Percentiles rank a stretch among this genome's conserved stretches.
phyloP scores from a whole-genome alignment of 73 alveolate species.

The Tetrahymena borealis region DNA sequence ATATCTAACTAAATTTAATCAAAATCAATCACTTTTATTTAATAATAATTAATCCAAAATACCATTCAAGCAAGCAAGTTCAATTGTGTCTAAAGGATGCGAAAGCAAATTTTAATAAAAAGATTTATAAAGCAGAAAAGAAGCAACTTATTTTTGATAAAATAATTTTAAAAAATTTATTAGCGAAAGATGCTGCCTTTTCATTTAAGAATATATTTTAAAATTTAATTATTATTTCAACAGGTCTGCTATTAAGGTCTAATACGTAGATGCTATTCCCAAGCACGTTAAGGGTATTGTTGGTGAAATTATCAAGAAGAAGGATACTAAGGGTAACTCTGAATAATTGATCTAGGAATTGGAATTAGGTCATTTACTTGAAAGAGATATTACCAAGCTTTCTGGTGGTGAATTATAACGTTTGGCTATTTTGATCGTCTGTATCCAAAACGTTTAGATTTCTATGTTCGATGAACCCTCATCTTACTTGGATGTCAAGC shows the following conservation, averaged over 20 bases:
- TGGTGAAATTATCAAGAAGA: constrained; percentile 70
- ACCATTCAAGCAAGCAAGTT: too few species aligned
- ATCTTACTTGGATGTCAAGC: constrained; percentile 94
- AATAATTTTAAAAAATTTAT: too few species aligned
- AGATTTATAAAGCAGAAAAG: too few species aligned
- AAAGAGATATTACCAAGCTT: constrained; percentile 81
- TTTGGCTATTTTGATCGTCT: constrained; percentile 93
- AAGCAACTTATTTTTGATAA: too few species aligned
- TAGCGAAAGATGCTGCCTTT: too few species aligned
- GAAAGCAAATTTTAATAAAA: too few species aligned
- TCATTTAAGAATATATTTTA: too few species aligned
- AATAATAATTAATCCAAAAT: too few species aligned
- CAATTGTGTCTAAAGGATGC: too few species aligned
- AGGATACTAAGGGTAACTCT: constrained; percentile 72
- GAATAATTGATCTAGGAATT: constrained; percentile 44
- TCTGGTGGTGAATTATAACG: constrained; percentile 99
- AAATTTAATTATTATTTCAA: background rate
- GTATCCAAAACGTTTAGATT: constrained; percentile 89
- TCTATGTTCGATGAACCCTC: constrained; percentile 99
- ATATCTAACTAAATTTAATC: background rate
- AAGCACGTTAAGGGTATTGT: constrained; percentile 89
- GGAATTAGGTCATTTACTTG: constrained; percentile 78
- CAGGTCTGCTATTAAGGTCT: constrained; percentile 88
- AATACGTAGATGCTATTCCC: constrained; percentile 96
- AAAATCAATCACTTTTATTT: background rate